Evolutionary conservation across 495 filamentous ascomycete species (phyloP).

Genomic region (Hapsidospora chrysogenum): DNA sequence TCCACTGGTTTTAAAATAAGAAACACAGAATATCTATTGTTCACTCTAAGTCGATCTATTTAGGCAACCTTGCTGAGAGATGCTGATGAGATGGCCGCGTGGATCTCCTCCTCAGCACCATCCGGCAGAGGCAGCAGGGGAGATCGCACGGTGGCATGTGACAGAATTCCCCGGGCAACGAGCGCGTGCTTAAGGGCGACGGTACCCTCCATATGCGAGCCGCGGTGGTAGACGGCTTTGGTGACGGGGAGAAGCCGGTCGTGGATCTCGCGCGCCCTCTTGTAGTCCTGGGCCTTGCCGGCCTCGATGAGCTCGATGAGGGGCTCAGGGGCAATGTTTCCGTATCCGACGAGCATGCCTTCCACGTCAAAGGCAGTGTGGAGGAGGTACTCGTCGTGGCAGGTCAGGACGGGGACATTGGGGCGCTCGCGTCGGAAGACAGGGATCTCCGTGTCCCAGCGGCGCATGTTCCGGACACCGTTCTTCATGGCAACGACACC

Average conservation of each 20-base stretch:
- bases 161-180: too few relatives aligned
- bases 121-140: too few relatives aligned
- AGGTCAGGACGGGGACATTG: conserved; percentile 17
- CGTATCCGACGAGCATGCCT: conserved; percentile 20
- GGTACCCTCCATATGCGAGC: too few relatives aligned
- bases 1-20: too few relatives aligned
- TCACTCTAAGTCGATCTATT: too few relatives aligned
- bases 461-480: conserved; percentile 20
- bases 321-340: conserved; percentile 19
- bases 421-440: conserved; percentile 15
- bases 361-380: conserved; percentile 20
- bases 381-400: conserved; percentile 20
- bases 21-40: too few relatives aligned
- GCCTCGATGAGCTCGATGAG: conserved; percentile 17
- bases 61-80: too few relatives aligned
- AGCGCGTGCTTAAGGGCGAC: too few relatives aligned
- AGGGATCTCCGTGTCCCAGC: conserved; percentile 21
- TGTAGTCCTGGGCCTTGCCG: conserved; percentile 18
- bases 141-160: too few relatives aligned
- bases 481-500: conserved; percentile 22
- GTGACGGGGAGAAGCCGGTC: conserved; percentile 14
- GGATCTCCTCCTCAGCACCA: too few relatives aligned
- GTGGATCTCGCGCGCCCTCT: conserved; percentile 14
- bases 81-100: too few relatives aligned
- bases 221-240: too few relatives aligned